Conservation (phyloP, 2,329 filamentous ascomycete genomes). For the Claviceps sp. region DNA sequence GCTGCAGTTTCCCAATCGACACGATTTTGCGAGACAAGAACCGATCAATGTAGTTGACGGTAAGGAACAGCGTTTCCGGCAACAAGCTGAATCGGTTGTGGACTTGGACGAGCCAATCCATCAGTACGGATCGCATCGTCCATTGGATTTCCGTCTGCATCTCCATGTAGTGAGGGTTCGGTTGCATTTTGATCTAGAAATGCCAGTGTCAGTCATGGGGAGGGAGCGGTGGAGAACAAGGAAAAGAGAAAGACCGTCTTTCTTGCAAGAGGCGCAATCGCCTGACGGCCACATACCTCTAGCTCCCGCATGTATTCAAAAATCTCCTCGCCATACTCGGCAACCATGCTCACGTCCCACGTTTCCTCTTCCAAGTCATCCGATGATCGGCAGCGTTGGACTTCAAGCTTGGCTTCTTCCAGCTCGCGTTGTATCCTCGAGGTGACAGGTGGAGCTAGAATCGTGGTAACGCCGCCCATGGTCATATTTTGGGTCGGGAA, state of each 20-base stretch:
- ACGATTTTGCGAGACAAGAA: conserved; percentile 93
- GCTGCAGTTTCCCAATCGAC: conserved; percentile 84
- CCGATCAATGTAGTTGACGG: conserved; percentile 93
- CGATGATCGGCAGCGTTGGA: conserved; percentile 52
- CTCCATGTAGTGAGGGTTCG: conserved; percentile 92
- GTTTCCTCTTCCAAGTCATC: conserved; percentile 80
- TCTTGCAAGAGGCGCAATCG: neutral
- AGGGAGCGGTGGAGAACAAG: neutral
- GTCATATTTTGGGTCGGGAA: conserved; percentile 55
- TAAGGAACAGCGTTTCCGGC: conserved; percentile 88
- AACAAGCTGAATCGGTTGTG: conserved; percentile 83
- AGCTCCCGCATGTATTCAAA: conserved; percentile 83
- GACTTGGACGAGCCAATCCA: conserved; percentile 97
- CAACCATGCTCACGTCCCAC: conserved; percentile 95
- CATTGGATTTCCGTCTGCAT: conserved; percentile 94
- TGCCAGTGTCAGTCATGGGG: neutral
- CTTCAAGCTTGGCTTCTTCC: conserved; percentile 47
- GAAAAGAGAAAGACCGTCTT: neutral
- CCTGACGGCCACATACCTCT: conserved; percentile 47
- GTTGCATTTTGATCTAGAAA: conserved; percentile 59
- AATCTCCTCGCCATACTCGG: conserved; percentile 92
- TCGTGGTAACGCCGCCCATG: conserved; percentile 34
- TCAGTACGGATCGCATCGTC: conserved; percentile 94
- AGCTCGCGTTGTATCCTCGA: conserved; percentile 61
- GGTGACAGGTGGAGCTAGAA: conserved; percentile 62